Base-by-base conservation (phyloP, 2,329 filamentous ascomycete genomes). In the Ilyonectria mors-panacis region DNA sequence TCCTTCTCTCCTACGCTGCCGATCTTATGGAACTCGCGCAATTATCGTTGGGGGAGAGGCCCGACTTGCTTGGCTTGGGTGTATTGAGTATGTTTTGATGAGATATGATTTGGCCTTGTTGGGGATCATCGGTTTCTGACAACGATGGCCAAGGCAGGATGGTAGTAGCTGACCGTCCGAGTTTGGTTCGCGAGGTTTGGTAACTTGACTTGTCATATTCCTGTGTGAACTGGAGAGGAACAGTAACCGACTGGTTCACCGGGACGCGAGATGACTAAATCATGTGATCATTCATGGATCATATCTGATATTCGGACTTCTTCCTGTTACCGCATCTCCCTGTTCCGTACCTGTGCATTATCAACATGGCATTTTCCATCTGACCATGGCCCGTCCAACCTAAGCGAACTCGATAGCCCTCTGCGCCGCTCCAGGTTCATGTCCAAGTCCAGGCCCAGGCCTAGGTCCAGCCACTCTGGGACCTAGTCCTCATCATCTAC, bases 401-500 rank as follows among this genome's bases (percentile, higher is more conserved):
- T 13, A 61, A 60, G 28, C 57, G 63, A 57, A 57, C 30, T 35
- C 17, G 28, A 53, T 26, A 51, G 51, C 30, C 39, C 23, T 51
- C 15, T 47, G 48, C 21, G 55, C 13, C n/a, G 42, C 50, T 56
- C 44, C 56, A 50, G 42, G 37, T 59, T 23, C 39, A 39, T 42
- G n/a, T 10, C 42, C 26, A 21, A 33, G 47, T 8, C 10, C 33
- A 15, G 50, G 37, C 55, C 28, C 47, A 39, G 39, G 13, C 9
- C 50, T 35, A 23, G 42, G 47, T 6, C 7, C 33, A 15, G 12
- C 37, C 21, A 9, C 9, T 44, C 4, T 17, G 51, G 21, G 15
- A 28, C 47, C 71, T 78, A 86, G 67, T 87, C 85, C 74, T 87
- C 85, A 58, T 87, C 85, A 12, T 85, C 83, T 42, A 86, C 82